Conservation (phyloP, 2,329 filamentous ascomycete genomes). For the Aspergillus nomiae region DNA sequence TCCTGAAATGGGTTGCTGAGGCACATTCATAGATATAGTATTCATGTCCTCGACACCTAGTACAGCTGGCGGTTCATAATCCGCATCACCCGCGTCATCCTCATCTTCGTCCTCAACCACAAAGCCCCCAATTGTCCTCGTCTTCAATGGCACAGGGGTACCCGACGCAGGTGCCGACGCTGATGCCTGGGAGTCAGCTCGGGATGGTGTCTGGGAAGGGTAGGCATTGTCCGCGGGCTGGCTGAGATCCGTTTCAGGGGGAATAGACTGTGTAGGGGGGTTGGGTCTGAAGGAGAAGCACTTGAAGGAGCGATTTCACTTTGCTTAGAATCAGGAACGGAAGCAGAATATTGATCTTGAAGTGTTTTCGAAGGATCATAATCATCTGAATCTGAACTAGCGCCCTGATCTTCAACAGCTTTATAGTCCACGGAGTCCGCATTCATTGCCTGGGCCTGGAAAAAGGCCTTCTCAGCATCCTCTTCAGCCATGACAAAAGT, state of each 20-base stretch:
- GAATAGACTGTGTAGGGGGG: conserved; percentile 22
- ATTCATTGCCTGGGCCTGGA: conserved; percentile 51
- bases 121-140: conserved; percentile 62
- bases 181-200: conserved; percentile 37
- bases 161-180: conserved; percentile 32
- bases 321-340: conserved; percentile 33
- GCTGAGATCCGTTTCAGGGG: conserved; percentile 32
- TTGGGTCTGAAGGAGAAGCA: conserved; percentile 25
- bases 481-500: conserved; percentile 51
- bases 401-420: conserved; percentile 54
- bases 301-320: conserved; percentile 31
- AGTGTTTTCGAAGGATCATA: conserved; percentile 55
- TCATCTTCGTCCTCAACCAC: conserved; percentile 65
- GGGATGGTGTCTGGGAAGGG: conserved; percentile 36
- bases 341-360: conserved; percentile 42
- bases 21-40: conserved; percentile 51
- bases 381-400: conserved; percentile 59
- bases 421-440: conserved; percentile 40
- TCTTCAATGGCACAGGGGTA: conserved; percentile 43
- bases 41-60: conserved; percentile 52
- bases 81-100: conserved; percentile 52
- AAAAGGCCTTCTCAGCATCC: conserved; percentile 56
- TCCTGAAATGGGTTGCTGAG: conserved; percentile 58
- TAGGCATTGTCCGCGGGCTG: conserved; percentile 29
- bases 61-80: conserved; percentile 58